Conservation (phyloP, 2,329 filamentous ascomycete genomes). For the Talaromyces sp. region DNA sequence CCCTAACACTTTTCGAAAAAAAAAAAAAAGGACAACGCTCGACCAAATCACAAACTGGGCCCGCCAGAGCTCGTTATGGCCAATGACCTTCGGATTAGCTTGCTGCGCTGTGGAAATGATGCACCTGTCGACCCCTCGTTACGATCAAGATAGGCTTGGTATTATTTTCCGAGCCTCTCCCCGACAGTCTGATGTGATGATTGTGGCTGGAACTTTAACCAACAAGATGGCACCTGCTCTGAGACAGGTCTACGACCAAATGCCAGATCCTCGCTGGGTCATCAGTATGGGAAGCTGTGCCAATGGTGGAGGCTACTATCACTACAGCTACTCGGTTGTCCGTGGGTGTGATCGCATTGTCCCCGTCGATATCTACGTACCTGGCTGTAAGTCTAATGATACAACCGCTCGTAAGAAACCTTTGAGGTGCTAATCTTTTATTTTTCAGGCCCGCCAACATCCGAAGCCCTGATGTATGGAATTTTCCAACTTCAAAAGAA, state of each 20-base stretch:
- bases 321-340: constrained; percentile 77
- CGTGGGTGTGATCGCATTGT: constrained; percentile 74
- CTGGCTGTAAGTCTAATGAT: constrained; percentile 60
- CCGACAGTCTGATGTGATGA: constrained; percentile 85
- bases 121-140: constrained; percentile 83
- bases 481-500: constrained; percentile 79
- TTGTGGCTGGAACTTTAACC: constrained; percentile 81
- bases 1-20: background rate
- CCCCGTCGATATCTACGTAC: constrained; percentile 82
- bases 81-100: constrained; percentile 86
- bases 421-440: constrained; percentile 9
- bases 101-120: constrained; percentile 94
- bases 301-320: constrained; percentile 82
- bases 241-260: constrained; percentile 88
- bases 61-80: constrained; percentile 81
- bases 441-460: constrained; percentile 45
- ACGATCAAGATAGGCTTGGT: constrained; percentile 82
- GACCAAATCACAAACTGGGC: constrained; percentile 85
- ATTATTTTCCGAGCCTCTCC: constrained; percentile 86
- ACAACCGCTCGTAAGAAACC: constrained; percentile 5
- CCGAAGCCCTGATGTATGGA: constrained; percentile 55
- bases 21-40: constrained; percentile 33
- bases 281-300: constrained; percentile 81
- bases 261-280: constrained; percentile 90
- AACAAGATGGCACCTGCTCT: constrained; percentile 92